Conservation (phyloP, 768 basidiomycete species). For the Agrocybe chaxingu region DNA sequence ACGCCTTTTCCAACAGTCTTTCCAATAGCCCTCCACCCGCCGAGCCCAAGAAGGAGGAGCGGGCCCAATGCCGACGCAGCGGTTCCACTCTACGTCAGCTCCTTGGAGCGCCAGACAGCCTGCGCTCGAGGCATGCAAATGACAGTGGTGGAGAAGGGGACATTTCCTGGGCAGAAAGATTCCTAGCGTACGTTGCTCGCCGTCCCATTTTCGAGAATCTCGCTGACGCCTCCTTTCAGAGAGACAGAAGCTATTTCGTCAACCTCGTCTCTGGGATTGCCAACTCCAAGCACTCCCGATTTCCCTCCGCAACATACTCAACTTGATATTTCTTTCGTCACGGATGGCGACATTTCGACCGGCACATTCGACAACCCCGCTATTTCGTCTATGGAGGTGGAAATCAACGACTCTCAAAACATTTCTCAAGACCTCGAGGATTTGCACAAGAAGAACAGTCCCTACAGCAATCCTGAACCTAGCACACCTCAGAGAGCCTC, state of each 20-base stretch:
- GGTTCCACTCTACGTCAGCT: conserved; percentile 76
- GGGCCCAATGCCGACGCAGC: conserved; percentile 53
- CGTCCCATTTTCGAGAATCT: background rate
- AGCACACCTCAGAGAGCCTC: conserved; percentile 67
- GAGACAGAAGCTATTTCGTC: conserved; percentile 36
- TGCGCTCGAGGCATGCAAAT: conserved; percentile 24
- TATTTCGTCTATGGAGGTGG: conserved; percentile 76
- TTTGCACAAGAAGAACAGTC: conserved; percentile 18
- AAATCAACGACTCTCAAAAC: conserved; percentile 46
- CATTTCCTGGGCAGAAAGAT: conserved; percentile 83
- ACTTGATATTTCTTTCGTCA: conserved; percentile 38
- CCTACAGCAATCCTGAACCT: conserved; percentile 34
- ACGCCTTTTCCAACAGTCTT: conserved; percentile 64
- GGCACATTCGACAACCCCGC: conserved; percentile 39
- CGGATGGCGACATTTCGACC: conserved; percentile 46
- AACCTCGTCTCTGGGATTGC: conserved; percentile 44
- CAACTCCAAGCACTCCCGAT: conserved; percentile 47
- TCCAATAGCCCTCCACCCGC: conserved; percentile 11
- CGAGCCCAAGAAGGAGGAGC: conserved; percentile 32
- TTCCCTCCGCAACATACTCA: conserved; percentile 31
- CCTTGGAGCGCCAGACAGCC: conserved; percentile 50
- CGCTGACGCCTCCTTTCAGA: conserved; percentile 23
- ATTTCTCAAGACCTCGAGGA: conserved; percentile 20
- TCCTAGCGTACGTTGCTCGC: conserved; percentile 49
- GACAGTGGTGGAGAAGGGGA: conserved; percentile 56